phyloP scores from a whole-genome alignment of 2,329 filamentous ascomycete genomes.

The Sclerotinia spermophila region DNA sequence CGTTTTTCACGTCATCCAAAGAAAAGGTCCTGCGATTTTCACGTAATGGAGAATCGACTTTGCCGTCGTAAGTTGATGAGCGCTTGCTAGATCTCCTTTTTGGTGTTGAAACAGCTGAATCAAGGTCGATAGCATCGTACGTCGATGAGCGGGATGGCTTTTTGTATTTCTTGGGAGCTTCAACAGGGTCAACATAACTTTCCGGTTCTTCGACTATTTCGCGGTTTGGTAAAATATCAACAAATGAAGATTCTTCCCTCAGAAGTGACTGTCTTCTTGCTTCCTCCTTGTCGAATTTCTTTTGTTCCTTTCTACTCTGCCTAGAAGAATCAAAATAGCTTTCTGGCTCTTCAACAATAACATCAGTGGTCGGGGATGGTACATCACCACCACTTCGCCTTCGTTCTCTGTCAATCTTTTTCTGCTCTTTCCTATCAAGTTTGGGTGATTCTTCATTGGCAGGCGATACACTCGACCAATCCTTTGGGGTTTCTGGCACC shows the following conservation, averaged over 20 bases:
- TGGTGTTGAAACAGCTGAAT: not conserved
- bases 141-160: constrained; percentile 35
- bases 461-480: constrained; percentile 37
- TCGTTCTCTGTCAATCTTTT: constrained; percentile 44
- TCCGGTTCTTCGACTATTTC: constrained; percentile 33
- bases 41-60: constrained; percentile 32
- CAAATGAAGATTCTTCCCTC: constrained; percentile 29
- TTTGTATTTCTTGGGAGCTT: constrained; percentile 33
- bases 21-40: constrained; percentile 33
- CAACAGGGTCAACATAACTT: constrained; percentile 32
- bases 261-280: constrained; percentile 37
- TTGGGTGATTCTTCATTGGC: constrained; percentile 37
- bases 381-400: constrained; percentile 30
- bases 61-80: constrained; percentile 38
- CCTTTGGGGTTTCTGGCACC: constrained; percentile 42
- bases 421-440: constrained; percentile 41
- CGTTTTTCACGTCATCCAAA: constrained; percentile 35
- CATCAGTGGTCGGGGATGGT: constrained; percentile 21
- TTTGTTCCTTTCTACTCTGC: constrained; percentile 49
- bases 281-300: constrained; percentile 45
- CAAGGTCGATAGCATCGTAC: constrained; percentile 21
- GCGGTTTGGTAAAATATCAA: constrained; percentile 22
- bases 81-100: constrained; percentile 36
- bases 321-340: constrained; percentile 34
- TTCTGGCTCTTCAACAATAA: constrained; percentile 31